Base-by-base conservation (phyloP, 352 stramenopile genomes). In the Phytophthora melonis region DNA sequence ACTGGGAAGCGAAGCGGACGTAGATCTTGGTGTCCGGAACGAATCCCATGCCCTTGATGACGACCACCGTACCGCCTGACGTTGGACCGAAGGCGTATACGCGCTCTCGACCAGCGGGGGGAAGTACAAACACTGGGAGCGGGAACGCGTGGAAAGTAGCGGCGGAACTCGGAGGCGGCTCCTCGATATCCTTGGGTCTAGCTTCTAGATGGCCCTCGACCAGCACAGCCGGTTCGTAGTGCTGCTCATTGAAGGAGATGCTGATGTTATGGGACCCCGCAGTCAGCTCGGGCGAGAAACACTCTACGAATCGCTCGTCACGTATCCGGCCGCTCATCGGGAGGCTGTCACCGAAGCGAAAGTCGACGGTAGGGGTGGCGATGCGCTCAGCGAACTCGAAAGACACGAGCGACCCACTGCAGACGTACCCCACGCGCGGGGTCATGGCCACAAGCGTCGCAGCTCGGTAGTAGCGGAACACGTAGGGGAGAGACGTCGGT, bases 241-340 rank as follows among this genome's bases (percentile, higher is more conserved):
- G 80, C 55, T 93, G 87, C 23, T 89, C 83, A 34, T 93, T 88
- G 25, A 92, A 93, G 2, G 83, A 92, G 19, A 93, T 68, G 1
- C 78, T 77, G 27, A 93, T 66, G 16, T 59, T 68, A 49, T 93
- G 77, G 2, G 76, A 39, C 0, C 87, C 87, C 18, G 75, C 63
- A 13, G 74, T 50, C 13, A 93, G 68, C 58, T 87, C 82, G 0
- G 87, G 87, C 0, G 87, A 90, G 4, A 89, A 84, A 25, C 87
- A 93, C 41, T 93, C 87, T 0, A 92, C 85, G 41, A 91, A 85
- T 2, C 79, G 70, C 0, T 72, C 70, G 23, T 88, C 70, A 14
- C 74, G 77, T 19, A 88, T 71, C 23, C 81, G 63, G 0, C 80
- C 82, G n/a, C 41, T 66, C 14, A 63, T 84, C 23, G 63, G 68